Evolutionary conservation across 2,329 filamentous ascomycete species (phyloP).

Genomic region (Domatiomyces globalis): DNA sequence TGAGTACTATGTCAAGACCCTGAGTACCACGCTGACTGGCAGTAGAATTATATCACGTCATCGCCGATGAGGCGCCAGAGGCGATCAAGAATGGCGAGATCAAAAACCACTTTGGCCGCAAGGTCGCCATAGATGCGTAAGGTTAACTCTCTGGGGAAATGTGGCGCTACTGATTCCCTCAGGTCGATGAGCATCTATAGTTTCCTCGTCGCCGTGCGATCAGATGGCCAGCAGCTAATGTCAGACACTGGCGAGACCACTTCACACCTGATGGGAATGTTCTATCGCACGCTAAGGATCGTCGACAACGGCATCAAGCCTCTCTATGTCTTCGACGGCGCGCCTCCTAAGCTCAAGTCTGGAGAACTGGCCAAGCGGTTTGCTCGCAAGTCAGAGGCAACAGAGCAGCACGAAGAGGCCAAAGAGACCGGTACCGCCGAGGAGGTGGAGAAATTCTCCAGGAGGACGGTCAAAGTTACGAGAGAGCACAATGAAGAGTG

Average conservation of each 20-base stretch:
- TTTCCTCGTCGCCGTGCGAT: constrained; percentile 94
- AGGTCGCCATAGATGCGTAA: constrained; percentile 71
- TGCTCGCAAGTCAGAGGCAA: constrained; percentile 84
- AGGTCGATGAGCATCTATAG: constrained; percentile 98
- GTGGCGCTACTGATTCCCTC: constrained; percentile 22
- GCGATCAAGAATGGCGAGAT: constrained; percentile 94
- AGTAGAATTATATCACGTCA: constrained; percentile 58
- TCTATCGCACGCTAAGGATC: constrained; percentile 95
- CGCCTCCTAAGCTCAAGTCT: constrained; percentile 92
- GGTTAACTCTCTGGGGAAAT: constrained; percentile 27
- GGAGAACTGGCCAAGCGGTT: constrained; percentile 93
- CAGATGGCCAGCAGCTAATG: constrained; percentile 90
- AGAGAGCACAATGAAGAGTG: constrained; percentile 93
- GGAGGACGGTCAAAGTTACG: constrained; percentile 87
- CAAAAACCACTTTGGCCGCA: constrained; percentile 96
- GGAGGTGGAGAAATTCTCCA: constrained; percentile 95
- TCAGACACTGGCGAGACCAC: constrained; percentile 92
- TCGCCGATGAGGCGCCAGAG: constrained; percentile 87
- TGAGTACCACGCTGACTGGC: constrained; percentile 4
- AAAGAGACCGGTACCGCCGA: constrained; percentile 94
- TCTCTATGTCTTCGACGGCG: constrained; percentile 93
- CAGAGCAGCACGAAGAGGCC: constrained; percentile 79
- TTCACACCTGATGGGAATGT: constrained; percentile 97
- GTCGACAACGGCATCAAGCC: constrained; percentile 99
- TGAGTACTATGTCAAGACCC: constrained; percentile 19